Evolutionary conservation across 345 rosid genomes (phyloP), one percentile per base, ranked within the genome.

Genomic region (Populus deltoides): DNA sequence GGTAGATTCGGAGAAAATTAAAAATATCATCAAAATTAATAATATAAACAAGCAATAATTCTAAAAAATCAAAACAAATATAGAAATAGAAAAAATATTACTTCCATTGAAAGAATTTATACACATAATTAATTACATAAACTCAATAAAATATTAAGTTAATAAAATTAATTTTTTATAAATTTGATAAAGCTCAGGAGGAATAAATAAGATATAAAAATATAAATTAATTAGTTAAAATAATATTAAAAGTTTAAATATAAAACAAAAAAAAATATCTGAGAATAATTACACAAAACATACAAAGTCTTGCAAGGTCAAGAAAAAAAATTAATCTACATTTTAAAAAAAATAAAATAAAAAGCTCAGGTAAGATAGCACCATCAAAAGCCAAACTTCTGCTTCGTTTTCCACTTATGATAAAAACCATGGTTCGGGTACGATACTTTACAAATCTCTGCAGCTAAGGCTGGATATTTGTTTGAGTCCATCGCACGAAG

Each of bases 281-380:
- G 0, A 18, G 0, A 3, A 36, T 1, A 10, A 29, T 16, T 0
- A 18, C 4, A 13, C 1, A 71, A 80, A 6, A 20, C 4, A 8
- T 16, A 0, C 0, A 39, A 81, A 77, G 84, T 22, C 80, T 81
- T 81, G 84, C 78, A 81, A 81, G 84, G 29, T 77, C 83, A 81
- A 81, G 83, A 81, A 81, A 81, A 73, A 61, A 27, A 31, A 39
- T 2, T 33, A 10, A 33, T 1, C 8, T 7, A 25, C 7, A 66
- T 7, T 15, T 43, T 27, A 57, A 22, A 6, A 16, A 16, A 61
- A n/a, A 45, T 3, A 7, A 6, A n/a, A 27, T 27, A 73, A 66
- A 36, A 86, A 89, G 94, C 92, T 90, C 92, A 86, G 86, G 3
- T 6, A 77, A 79, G 94, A 89, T 83, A 90, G 85, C 85, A 78